Base-by-base conservation (phyloP, 768 basidiomycete species). In the Amylocystis lapponica region DNA sequence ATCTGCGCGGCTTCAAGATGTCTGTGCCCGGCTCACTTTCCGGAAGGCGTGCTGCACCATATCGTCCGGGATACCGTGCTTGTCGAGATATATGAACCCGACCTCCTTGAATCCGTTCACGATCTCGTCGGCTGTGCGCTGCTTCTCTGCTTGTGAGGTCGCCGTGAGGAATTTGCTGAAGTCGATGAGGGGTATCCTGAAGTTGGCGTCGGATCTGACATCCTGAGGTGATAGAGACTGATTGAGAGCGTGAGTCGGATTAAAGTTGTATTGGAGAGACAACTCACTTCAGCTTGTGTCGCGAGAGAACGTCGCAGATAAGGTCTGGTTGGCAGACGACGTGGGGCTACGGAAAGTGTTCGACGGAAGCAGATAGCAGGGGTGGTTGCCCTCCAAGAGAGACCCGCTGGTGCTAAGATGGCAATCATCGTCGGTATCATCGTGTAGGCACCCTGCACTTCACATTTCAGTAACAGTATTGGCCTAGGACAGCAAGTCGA, bases 61-160 rank as follows among this genome's bases (percentile, higher is more conserved):
- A 26, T 59, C 70, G 25, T 71, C 50, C 16, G 79, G 65, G 41
- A 92, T 79, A 2, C 87, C 86, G 63, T 91, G 86, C 31, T 78
- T 76, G 19, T 69, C 69, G 27, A 93, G 66, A 60, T 92, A 92
- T 34, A 91, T 71, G 54, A 92, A 92, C 1, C 88, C 86, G 43
- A 81, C 81, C 43, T 83, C 74, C 54, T 82, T 89, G 68, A 89
- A 87, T 0, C 84, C 90, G 29, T 73, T 71, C 27, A 86, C 86
- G 27, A 93, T 74, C 49, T 81, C 74, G 34, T 74, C 66, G 3
- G 90, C 86, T 0, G 79, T 75, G 5, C 69, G 57, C 46, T 75
- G 72, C 64, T 78, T 85, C 54, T 86, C 81, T 12, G 66, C 62
- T 2, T 55, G 38, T 0, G 78, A 71, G n/a, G 64, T 55, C 1